Conservation (phyloP, 176 grass and related monocot species). For the Puya raimondii region DNA sequence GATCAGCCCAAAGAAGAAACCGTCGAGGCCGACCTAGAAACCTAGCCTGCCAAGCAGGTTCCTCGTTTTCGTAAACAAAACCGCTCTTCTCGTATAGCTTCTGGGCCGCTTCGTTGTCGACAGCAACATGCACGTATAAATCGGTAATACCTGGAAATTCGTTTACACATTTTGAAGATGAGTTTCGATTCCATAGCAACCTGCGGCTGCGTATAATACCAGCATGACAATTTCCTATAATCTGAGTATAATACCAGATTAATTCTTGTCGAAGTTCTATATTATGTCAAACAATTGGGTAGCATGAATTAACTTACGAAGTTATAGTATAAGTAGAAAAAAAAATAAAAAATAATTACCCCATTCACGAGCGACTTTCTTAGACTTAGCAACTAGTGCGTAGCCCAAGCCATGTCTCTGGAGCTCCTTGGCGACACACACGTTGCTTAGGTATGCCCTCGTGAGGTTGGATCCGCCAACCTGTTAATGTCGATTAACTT, state of each 20-base stretch:
- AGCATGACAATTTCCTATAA: not conserved
- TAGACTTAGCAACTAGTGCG: conserved; percentile 65
- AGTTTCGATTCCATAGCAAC: not conserved
- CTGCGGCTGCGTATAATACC: not conserved
- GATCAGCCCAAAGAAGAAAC: conserved; percentile 82
- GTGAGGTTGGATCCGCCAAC: conserved; percentile 41
- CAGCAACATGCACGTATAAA: conserved; percentile 91
- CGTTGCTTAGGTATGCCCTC: conserved; percentile 70
- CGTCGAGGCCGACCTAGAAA: conserved; percentile 69
- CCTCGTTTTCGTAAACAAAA: conserved; percentile 88
- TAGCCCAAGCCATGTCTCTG: conserved; percentile 83
- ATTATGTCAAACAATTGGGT: not conserved
- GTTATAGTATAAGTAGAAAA: not conserved
- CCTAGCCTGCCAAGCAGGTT: conserved; percentile 74
- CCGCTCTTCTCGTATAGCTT: conserved; percentile 81
- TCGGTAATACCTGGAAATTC: conserved; percentile 73
- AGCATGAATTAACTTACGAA: conserved; percentile 2
- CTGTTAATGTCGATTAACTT: conserved; percentile 33
- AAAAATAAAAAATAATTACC: conserved; percentile 35
- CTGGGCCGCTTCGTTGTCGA: conserved; percentile 64
- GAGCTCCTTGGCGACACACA: conserved; percentile 85
- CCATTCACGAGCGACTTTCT: conserved; percentile 62
- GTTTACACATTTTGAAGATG: conserved; percentile 1
- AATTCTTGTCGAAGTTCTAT: not conserved
- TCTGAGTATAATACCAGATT: not conserved